These are phyloP conservation scores for Eragrostis tef DNA, from an alignment of 202 grass and related monocot species.

Conservation along the genomic window DNA sequence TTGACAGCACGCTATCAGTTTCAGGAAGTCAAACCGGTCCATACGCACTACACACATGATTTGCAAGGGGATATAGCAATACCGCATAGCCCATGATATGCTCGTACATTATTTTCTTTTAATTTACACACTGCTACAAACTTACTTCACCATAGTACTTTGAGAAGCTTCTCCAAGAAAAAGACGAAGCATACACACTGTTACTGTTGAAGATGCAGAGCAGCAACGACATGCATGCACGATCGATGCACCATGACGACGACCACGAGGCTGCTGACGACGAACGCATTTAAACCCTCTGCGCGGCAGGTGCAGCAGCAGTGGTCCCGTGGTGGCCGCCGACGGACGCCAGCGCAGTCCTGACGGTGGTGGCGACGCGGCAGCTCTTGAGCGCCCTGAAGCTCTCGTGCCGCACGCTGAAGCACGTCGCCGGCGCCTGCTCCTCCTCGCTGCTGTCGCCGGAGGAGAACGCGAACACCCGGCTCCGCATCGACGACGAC, in stretches of 20 bases:
- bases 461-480: slow-evolving; percentile 36
- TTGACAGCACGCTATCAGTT: background rate
- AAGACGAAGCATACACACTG: too few relatives aligned
- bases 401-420: slow-evolving; percentile 57
- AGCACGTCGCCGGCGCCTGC: slow-evolving; percentile 44
- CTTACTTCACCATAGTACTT: slow-evolving; percentile 16
- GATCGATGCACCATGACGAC: background rate
- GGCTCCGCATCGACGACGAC: slow-evolving; percentile 41
- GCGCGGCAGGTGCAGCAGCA: too few relatives aligned
- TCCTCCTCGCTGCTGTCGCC: slow-evolving; percentile 40
- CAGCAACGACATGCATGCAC: background rate
- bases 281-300: slow-evolving; percentile 33
- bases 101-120: slow-evolving; percentile 46
- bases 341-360: slow-evolving; percentile 49
- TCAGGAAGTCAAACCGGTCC: background rate
- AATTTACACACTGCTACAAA: slow-evolving; percentile 51
- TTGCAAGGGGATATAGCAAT: slow-evolving; percentile 14
- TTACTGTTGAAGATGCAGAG: too few relatives aligned
- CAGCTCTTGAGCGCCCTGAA: slow-evolving; percentile 51
- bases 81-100: slow-evolving; percentile 31
- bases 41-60: background rate
- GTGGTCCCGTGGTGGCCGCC: slow-evolving; percentile 5
- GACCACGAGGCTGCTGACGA: background rate
- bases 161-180: slow-evolving; percentile 16
- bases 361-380: slow-evolving; percentile 49